These are phyloP conservation scores for Ceratocystiopsis brevicomis DNA, from an alignment of 2,329 filamentous ascomycete genomes.

Conservation along the genomic window DNA sequence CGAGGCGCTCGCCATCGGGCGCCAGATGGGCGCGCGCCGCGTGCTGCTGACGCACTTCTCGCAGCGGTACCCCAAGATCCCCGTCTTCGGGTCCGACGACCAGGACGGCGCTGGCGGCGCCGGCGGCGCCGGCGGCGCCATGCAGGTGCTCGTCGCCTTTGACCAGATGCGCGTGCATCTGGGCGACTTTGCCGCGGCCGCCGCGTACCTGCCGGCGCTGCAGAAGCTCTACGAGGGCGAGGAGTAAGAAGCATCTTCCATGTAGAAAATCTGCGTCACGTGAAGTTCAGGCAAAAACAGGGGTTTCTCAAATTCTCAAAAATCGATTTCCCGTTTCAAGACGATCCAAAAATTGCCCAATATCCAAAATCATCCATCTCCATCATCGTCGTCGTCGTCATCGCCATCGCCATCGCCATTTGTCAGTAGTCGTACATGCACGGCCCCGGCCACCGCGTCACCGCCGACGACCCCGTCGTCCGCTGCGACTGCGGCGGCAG, in stretches of 20 bases:
- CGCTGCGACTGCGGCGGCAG: not conserved
- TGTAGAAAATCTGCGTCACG: too few species aligned
- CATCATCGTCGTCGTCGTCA: too few species aligned
- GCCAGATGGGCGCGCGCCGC: conserved; percentile 58
- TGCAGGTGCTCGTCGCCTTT: conserved; percentile 55
- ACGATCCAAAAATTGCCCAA: too few species aligned
- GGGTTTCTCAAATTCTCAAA: too few species aligned
- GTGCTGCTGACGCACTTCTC: conserved; percentile 87
- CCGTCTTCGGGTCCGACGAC: conserved; percentile 20
- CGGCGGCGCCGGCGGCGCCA: conserved; percentile 21
- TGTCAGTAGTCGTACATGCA: not conserved
- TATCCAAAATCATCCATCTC: too few species aligned
- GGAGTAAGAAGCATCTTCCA: too few species aligned
- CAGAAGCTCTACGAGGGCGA: conserved; percentile 10
- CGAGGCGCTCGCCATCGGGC: conserved; percentile 65
- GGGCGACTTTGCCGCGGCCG: conserved; percentile 49
- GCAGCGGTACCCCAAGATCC: conserved; percentile 73
- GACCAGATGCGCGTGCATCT: conserved; percentile 61
- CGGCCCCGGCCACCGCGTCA: not conserved
- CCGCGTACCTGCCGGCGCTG: conserved; percentile 10
- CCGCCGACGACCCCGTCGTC: not conserved
- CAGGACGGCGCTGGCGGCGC: conserved; percentile 10
- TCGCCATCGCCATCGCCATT: too few species aligned
- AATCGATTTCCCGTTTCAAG: too few species aligned
- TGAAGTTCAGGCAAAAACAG: too few species aligned